phyloP scores from a whole-genome alignment of 169 alveolate species.

The Plasmodium malariae region DNA sequence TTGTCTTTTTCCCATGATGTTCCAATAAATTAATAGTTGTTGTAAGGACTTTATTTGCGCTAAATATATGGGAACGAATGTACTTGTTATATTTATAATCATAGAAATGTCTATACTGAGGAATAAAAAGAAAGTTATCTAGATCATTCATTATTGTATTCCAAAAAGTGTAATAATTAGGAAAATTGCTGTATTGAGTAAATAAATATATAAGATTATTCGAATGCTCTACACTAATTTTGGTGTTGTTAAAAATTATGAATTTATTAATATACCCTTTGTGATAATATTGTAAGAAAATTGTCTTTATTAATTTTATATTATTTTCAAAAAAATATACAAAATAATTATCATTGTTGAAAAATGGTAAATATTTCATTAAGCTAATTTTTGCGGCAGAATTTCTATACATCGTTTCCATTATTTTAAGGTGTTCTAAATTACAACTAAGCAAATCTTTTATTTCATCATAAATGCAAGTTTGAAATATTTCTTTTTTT shows the following conservation, averaged over 20 bases:
- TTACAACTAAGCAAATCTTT: slow-evolving; percentile 44
- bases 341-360: slow-evolving; percentile 44
- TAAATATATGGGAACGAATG: slow-evolving; percentile 32
- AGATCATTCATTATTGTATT: not conserved
- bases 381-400: not conserved
- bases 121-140: slow-evolving; percentile 28
- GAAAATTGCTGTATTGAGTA: slow-evolving; percentile 64
- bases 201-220: slow-evolving; percentile 27
- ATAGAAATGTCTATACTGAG: slow-evolving; percentile 27
- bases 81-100: slow-evolving; percentile 56
- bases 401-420: slow-evolving; percentile 52
- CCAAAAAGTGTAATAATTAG: slow-evolving; percentile 66
- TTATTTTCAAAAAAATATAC: slow-evolving; percentile 67
- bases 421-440: slow-evolving; percentile 48
- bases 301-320: slow-evolving; percentile 36
- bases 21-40: no score
- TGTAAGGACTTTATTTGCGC: no score
- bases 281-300: slow-evolving; percentile 71
- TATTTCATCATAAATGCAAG: slow-evolving; percentile 18
- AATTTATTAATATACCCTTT: slow-evolving; percentile 47
- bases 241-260: slow-evolving; percentile 15
- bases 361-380: slow-evolving; percentile 53
- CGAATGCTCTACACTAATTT: slow-evolving; percentile 3
- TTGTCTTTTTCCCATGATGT: no score
- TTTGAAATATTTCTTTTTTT: not conserved